Conservation (phyloP, 768 basidiomycete genomes). For the Agaricus blazei region DNA sequence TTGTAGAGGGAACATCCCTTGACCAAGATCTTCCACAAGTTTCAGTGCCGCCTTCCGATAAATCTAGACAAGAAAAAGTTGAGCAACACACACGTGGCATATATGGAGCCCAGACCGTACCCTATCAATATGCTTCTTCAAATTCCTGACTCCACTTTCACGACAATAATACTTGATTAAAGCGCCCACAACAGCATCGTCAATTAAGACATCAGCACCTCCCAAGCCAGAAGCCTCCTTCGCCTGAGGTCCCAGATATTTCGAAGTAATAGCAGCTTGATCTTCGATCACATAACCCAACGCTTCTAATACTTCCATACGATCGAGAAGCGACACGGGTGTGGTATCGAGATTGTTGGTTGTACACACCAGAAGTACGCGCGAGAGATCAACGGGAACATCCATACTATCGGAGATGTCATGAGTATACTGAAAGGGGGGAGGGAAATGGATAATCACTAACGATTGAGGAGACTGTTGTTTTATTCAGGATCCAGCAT, state of each 20-base stretch:
- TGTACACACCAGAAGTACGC: slow-evolving; percentile 96
- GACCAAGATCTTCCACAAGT: slow-evolving; percentile 86
- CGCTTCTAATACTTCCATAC: slow-evolving; percentile 96
- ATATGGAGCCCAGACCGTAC: slow-evolving; percentile 45
- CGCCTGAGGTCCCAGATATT: no score
- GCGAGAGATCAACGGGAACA: slow-evolving; percentile 92
- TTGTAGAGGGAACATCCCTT: slow-evolving; percentile 63
- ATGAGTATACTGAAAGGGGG: slow-evolving; percentile 9
- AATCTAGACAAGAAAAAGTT: slow-evolving; percentile 48
- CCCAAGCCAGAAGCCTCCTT: no score
- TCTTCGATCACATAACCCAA: slow-evolving; percentile 93
- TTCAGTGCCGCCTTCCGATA: slow-evolving; percentile 94
- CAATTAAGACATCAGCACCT: no score
- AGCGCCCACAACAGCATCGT: no score
- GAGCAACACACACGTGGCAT: not conserved
- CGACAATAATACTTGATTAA: no score
- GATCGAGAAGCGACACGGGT: slow-evolving; percentile 87
- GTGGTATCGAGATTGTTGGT: slow-evolving; percentile 93
- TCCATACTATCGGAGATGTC: slow-evolving; percentile 63
- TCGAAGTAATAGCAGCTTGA: slow-evolving; percentile 81
- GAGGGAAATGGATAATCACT: slow-evolving; percentile 24
- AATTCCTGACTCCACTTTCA: slow-evolving; percentile 95
- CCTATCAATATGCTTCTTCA: no score
- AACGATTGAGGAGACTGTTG: no score
- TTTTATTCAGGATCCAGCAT: no score